Conservation (phyloP, 768 basidiomycete genomes). For the Mycena chlorophos region DNA sequence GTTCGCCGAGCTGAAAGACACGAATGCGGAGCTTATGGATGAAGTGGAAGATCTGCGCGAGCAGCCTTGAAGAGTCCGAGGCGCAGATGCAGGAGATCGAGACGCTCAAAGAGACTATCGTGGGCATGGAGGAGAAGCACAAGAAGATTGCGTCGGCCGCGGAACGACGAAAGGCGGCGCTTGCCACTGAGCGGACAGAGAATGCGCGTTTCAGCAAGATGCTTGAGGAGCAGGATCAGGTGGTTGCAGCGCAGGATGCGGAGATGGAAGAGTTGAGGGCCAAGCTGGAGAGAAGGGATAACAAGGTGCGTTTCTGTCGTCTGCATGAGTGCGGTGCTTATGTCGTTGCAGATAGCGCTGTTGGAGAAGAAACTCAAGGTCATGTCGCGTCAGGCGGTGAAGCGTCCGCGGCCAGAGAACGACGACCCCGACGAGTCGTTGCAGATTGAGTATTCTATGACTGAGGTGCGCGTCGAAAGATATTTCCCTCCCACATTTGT, state of each 20-base stretch:
- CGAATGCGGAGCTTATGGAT: slow-evolving; percentile 8
- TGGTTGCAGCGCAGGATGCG: slow-evolving; percentile 7
- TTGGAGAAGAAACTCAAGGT: slow-evolving; percentile 21
- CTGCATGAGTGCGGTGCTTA: neutral
- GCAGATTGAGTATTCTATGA: slow-evolving; percentile 2
- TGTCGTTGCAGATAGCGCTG: slow-evolving; percentile 9
- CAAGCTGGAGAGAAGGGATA: slow-evolving; percentile 16
- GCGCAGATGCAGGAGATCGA: slow-evolving; percentile 6
- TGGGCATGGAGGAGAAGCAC: neutral
- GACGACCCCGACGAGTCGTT: slow-evolving; percentile 2
- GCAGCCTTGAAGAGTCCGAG: slow-evolving; percentile 8
- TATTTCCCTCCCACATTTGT: neutral
- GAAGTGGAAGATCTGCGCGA: slow-evolving; percentile 12
- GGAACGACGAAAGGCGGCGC: slow-evolving; percentile 3
- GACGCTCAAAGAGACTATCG: slow-evolving; percentile 4
- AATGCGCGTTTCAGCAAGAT: slow-evolving; percentile 6
- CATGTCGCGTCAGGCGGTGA: neutral
- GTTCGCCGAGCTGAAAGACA: slow-evolving; percentile 15
- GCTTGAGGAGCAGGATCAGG: slow-evolving; percentile 11
- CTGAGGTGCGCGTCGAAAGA: neutral
- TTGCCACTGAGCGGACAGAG: slow-evolving; percentile 4
- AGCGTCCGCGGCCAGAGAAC: neutral
- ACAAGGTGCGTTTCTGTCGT: slow-evolving; percentile 5
- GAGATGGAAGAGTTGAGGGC: slow-evolving; percentile 12
- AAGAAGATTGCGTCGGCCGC: neutral